Base-by-base conservation (phyloP, 495 filamentous ascomycete genomes). In the Xylaria grammica region DNA sequence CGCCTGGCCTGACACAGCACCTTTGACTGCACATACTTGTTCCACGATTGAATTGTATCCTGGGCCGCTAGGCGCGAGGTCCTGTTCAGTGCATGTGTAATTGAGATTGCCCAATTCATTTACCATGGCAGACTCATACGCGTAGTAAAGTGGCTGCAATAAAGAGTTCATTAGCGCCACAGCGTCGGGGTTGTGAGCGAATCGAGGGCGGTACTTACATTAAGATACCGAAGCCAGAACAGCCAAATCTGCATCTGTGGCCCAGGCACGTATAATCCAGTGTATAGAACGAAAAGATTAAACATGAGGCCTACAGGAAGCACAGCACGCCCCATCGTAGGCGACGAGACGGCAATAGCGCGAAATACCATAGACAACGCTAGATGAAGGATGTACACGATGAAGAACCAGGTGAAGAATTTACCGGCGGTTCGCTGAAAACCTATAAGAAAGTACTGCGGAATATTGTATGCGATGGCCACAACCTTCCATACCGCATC, bases 101-200 rank as follows among this genome's bases (percentile, higher is more conserved):
- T 82, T 57, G 17, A 87, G 84, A 30, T 75, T 70, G 67, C 83
- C 79, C 70, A 94, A 97, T 74, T 96, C 93, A 69, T 97, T 97
- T 69, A 95, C 84, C 88, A 96, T 91, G n/a, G 94, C 77, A 1
- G 87, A 81, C 75, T 97, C 93, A 69, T 94, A 96, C 2, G 89
- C 87, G 68, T 96, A 97, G 2, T 86, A 86, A 48, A 97, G 85
- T 0, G 90, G 91, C 63, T 66, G n/a, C 9, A 10, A 29, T 1
- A 20, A 27, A 6, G 24, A 24, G 29, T 10, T 32, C 9, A 36
- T 27, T 22, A 46, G 6, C 11, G 10, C 24, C 26, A 10, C 20
- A 26, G n/a, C 1, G 7, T 22, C 19, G 1, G 15, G 11, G 5
- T 36, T 9, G n/a, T n/a, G n/a, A n/a, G n/a, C n/a, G n/a, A 7